A percentile compares a stretch with the other conserved stretches of the same genome.
These are phyloP conservation scores for Botrytis sinoallii DNA, from an alignment of 2,329 filamentous ascomycete species.

Conservation along the genomic window DNA sequence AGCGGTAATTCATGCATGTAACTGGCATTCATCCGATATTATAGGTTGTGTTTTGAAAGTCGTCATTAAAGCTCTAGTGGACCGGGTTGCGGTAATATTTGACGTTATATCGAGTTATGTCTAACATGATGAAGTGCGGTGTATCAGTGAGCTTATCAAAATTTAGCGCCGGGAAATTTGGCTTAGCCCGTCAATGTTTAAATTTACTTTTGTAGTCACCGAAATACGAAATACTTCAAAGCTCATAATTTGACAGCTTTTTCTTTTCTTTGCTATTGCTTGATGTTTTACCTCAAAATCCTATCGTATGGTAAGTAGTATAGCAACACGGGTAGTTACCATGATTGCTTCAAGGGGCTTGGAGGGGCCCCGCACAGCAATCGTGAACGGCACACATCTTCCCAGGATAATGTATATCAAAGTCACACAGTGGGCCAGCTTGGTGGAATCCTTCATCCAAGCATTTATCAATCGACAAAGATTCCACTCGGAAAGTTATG, in stretches of 20 bases:
- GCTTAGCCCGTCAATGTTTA: background rate
- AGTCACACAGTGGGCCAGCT: background rate
- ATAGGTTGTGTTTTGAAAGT: background rate
- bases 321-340: background rate
- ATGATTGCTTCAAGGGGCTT: background rate
- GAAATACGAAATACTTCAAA: background rate
- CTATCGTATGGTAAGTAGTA: background rate
- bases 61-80: background rate
- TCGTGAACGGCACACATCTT: background rate
- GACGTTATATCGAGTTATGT: background rate
- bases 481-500: too few relatives aligned
- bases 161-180: background rate
- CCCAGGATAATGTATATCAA: background rate
- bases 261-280: background rate
- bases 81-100: background rate
- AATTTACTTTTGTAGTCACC: background rate
- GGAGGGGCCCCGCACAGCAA: too few relatives aligned
- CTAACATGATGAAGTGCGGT: background rate
- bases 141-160: background rate
- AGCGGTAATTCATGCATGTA: too few relatives aligned
- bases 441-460: background rate
- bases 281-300: too few relatives aligned
- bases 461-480: background rate
- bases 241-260: too few relatives aligned
- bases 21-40: background rate